A percentile compares a stretch with the other conserved stretches of the same genome.
Conservation (phyloP, 2,329 filamentous ascomycete species). For the Beauveria caledonica region DNA sequence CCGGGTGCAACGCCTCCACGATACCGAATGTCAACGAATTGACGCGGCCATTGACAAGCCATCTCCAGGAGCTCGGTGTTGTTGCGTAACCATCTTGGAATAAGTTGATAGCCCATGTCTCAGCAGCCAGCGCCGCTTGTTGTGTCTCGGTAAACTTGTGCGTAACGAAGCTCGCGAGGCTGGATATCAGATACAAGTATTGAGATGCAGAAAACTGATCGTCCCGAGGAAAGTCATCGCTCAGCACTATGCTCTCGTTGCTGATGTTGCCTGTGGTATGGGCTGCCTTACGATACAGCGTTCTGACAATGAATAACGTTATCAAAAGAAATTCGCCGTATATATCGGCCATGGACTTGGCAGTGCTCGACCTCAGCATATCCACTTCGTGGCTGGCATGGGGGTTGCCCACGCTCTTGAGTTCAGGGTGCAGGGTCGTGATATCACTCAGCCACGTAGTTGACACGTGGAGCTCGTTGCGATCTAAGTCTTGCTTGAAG, state of each 20-base stretch:
- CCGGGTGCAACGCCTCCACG: slow-evolving; percentile 28
- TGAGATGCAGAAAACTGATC: slow-evolving; percentile 23
- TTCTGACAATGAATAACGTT: slow-evolving; percentile 28
- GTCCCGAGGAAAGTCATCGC: slow-evolving; percentile 22
- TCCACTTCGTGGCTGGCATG: background rate
- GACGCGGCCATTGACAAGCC: slow-evolving; percentile 23
- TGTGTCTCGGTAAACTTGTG: slow-evolving; percentile 30
- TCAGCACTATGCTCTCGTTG: slow-evolving; percentile 18
- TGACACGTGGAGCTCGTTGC: slow-evolving; percentile 14
- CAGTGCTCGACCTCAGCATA: slow-evolving; percentile 15
- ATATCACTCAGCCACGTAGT: slow-evolving; percentile 21
- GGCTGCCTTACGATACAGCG: slow-evolving; percentile 35
- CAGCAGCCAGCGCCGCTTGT: slow-evolving; percentile 24
- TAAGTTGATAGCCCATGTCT: slow-evolving; percentile 28
- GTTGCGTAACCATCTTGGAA: slow-evolving; percentile 26
- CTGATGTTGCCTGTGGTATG: slow-evolving; percentile 18
- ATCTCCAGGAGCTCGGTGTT: slow-evolving; percentile 21
- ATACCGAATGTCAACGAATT: slow-evolving; percentile 32
- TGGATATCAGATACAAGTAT: slow-evolving; percentile 29
- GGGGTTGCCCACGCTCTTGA: slow-evolving; percentile 16
- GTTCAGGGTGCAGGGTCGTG: slow-evolving; percentile 20
- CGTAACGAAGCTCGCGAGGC: slow-evolving; percentile 28
- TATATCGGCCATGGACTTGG: background rate
- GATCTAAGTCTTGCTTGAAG: slow-evolving; percentile 17
- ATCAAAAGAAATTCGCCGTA: slow-evolving; percentile 31